A percentile compares a stretch with the other conserved stretches of the same genome.
These are phyloP conservation scores for Yamadazyma kitorensis DNA, from an alignment of 805 yeast genomes.

Conservation along the genomic window DNA sequence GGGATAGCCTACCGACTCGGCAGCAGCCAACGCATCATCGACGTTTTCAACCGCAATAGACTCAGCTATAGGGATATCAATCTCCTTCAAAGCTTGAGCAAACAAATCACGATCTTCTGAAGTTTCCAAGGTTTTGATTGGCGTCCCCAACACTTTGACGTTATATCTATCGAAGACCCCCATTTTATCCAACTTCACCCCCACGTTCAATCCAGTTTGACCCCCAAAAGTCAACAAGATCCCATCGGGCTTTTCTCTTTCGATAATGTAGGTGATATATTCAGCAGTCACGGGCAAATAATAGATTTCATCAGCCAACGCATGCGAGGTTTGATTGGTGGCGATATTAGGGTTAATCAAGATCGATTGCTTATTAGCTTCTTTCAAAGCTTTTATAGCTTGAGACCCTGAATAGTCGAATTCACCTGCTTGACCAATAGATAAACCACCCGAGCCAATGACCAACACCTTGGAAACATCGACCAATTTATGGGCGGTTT, in stretches of 20 bases:
- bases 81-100: constrained; percentile 92
- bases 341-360: constrained; percentile 98
- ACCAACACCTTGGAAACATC: constrained; percentile 86
- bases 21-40: constrained; percentile 83
- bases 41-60: constrained; percentile 81
- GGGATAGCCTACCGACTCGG: constrained; percentile 85
- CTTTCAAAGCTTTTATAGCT: constrained; percentile 97
- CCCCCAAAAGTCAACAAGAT: constrained; percentile 98
- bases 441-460: constrained; percentile 97
- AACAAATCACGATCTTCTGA: constrained; percentile 98
- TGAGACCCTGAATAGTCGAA: constrained; percentile 98
- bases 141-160: constrained; percentile 95
- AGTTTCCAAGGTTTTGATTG: constrained; percentile 91
- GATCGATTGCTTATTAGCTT: constrained; percentile 84
- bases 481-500: constrained; percentile 59
- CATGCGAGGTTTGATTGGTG: constrained; percentile 96
- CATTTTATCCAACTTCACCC: constrained; percentile 88
- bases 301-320: constrained; percentile 96
- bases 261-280: constrained; percentile 91
- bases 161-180: constrained; percentile 92
- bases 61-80: constrained; percentile 93
- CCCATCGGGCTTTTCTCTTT: constrained; percentile 95
- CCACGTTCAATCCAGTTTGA: constrained; percentile 95
- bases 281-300: constrained; percentile 97
- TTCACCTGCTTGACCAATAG: constrained; percentile 99